Evolutionary conservation across 495 filamentous ascomycete species (phyloP).

Genomic region (Podospora fimiseda): DNA sequence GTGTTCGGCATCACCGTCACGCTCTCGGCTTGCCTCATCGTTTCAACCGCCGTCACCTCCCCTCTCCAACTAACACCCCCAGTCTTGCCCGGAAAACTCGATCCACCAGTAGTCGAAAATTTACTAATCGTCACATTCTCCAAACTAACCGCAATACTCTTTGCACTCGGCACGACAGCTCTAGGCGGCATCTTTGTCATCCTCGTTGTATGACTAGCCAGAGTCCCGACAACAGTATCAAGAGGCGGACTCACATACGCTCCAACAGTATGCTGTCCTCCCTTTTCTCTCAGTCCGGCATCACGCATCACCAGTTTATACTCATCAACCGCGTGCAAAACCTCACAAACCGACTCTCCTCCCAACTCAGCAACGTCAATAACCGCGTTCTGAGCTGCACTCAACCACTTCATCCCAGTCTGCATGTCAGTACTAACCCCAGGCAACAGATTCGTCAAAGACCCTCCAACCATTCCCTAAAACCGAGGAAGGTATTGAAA

Average conservation of each 20-base stretch:
- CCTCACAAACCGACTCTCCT: constrained; percentile 8
- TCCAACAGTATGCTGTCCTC: constrained; percentile 10
- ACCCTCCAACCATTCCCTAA: constrained; percentile 2
- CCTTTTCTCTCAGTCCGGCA: constrained; percentile 6
- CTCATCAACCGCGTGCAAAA: constrained; percentile 12
- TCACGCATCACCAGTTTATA: constrained; percentile 15
- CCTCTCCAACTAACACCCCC: too few species aligned
- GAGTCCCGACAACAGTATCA: constrained; percentile 9
- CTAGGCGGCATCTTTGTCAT: constrained; percentile 14
- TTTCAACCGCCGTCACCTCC: too few species aligned
- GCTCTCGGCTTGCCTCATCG: too few species aligned
- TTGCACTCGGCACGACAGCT: constrained; percentile 5
- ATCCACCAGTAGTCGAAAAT: too few species aligned
- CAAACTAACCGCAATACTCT: neutral
- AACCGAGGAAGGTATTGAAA: constrained; percentile 13
- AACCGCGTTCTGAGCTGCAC: constrained; percentile 12
- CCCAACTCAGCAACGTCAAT: constrained; percentile 10
- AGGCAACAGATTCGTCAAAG: constrained; percentile 11
- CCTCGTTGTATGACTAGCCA: constrained; percentile 12
- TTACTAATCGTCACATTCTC: constrained; percentile 1
- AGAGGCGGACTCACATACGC: constrained; percentile 12
- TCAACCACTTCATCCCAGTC: constrained; percentile 9
- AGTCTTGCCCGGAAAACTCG: too few species aligned
- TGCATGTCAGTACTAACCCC: constrained; percentile 6
- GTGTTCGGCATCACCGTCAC: too few species aligned